Conservation (phyloP, 257 asterid species). For the Marsdenia floribunda region DNA sequence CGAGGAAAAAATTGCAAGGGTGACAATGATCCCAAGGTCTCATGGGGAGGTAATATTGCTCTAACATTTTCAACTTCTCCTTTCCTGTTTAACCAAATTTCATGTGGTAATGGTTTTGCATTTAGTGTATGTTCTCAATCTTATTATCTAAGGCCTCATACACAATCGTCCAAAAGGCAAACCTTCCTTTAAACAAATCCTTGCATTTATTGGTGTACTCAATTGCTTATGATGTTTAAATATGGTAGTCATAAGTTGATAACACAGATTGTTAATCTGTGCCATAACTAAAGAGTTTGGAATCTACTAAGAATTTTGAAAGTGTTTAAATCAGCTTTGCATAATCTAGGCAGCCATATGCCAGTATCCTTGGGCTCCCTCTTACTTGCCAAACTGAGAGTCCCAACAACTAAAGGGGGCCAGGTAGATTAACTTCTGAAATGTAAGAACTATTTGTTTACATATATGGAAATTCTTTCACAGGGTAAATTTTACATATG, state of each 20-base stretch:
- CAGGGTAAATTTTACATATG: not conserved
- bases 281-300: not conserved
- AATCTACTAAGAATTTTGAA: not conserved
- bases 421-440: not conserved
- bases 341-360: not conserved
- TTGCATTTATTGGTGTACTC: not conserved
- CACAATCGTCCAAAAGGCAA: not conserved
- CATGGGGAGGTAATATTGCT: slow-evolving; percentile 71
- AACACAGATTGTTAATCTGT: not conserved
- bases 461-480: not conserved
- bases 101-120: not conserved
- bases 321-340: not conserved
- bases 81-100: not conserved
- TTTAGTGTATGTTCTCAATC: not conserved
- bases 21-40: slow-evolving; percentile 56
- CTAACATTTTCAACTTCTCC: not conserved
- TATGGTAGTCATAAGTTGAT: not conserved
- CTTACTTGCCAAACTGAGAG: not conserved
- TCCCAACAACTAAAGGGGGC: not conserved
- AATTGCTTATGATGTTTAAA: not conserved
- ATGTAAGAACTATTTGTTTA: not conserved
- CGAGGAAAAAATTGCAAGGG: slow-evolving; percentile 84
- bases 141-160: slow-evolving; percentile 1
- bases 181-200: not conserved
- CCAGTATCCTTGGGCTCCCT: not conserved